These are phyloP conservation scores for Lyophyllum atratum DNA, from an alignment of 768 basidiomycete species.

Conservation along the genomic window DNA sequence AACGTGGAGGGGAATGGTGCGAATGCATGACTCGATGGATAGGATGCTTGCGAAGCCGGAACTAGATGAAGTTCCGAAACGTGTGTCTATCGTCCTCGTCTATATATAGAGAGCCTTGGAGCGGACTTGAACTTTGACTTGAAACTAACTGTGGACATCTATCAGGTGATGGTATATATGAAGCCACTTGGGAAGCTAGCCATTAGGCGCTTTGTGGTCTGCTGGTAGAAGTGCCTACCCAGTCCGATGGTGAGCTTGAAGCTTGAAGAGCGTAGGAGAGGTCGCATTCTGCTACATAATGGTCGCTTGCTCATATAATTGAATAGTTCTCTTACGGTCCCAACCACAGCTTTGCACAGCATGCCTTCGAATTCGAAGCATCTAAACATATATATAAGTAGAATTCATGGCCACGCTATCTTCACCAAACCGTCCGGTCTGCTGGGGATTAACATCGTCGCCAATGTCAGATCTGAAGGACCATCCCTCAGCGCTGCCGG, in stretches of 20 bases:
- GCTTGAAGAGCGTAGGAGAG: too few species aligned
- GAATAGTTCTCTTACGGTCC: too few species aligned
- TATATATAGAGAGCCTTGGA: too few species aligned
- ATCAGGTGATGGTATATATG: constrained; percentile 1
- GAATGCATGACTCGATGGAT: not conserved
- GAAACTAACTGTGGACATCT: not conserved
- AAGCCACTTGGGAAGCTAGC: not conserved
- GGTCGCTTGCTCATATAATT: too few species aligned
- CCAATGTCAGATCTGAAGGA: not conserved
- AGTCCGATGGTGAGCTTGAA: too few species aligned
- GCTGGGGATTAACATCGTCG: not conserved
- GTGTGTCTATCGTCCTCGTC: too few species aligned
- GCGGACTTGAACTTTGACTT: not conserved
- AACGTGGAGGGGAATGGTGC: not conserved
- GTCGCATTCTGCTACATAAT: too few species aligned
- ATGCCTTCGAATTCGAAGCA: too few species aligned
- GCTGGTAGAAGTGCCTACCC: too few species aligned
- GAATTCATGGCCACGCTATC: too few species aligned
- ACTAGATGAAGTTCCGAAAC: not conserved
- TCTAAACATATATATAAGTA: too few species aligned
- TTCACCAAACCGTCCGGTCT: not conserved
- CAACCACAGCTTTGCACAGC: too few species aligned
- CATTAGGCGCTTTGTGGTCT: not conserved
- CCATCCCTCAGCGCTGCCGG: not conserved
- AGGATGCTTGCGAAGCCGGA: not conserved